Evolutionary conservation across 345 rosid genomes (phyloP), one percentile per base, ranked within the genome.

Genomic region (Gossypium australe): DNA sequence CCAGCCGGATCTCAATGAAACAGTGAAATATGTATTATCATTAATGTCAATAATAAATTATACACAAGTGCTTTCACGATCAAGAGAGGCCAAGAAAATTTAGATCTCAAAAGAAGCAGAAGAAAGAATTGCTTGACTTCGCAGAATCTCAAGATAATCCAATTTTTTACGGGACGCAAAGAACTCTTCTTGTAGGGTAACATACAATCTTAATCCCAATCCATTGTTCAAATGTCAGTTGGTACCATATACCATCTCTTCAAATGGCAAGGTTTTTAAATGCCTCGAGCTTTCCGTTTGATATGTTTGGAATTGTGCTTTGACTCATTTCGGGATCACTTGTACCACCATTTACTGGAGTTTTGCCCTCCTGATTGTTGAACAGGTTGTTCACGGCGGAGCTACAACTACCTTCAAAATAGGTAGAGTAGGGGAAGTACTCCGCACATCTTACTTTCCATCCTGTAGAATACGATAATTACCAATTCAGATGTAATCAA

Each of bases 371-470:
- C 73, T 84, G 81, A 78, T 83, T 82, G 87, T 86, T 84, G 17
- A 74, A 74, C 11, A 91, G 83, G 71, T 78, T 84, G 53, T 84
- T 78, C 80, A 79, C 77, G 72, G 88, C 90, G 55, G 94, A 90
- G 79, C 90, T 89, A 22, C 4, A 70, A 16, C 75, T 81, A 71
- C 99, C 99, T 84, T 86, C 98, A 71, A 96, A 93, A 81, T 93
- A 85, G 13, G 89, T 83, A 0, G 99, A 90, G 80, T 80, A 84
- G 0, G 91, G 92, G 83, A 90, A 96, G 83, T 85, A 80, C 81
- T 85, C 87, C 0, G 89, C 86, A 60, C 98, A 93, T 3, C 82
- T 76, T 67, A 66, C 80, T 83, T 93, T 93, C 99, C 99, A 96
- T 82, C 98, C 99, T 96, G 93, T 71, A 75, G n/a, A 4, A 53